Evolutionary conservation across 495 filamentous ascomycete genomes (phyloP).

Genomic region (Poronia punctata): DNA sequence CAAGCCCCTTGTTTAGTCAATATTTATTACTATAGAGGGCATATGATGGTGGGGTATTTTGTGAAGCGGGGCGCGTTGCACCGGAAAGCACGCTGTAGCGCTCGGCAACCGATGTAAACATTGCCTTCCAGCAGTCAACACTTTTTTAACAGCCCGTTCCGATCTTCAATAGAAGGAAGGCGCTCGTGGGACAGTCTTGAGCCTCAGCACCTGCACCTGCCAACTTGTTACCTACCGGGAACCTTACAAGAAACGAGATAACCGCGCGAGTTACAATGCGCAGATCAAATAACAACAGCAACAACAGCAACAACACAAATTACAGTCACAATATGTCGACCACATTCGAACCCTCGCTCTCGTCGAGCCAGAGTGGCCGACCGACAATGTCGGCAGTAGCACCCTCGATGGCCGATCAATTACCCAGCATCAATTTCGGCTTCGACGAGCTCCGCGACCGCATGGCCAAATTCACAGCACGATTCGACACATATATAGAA

Average conservation of each 20-base stretch:
- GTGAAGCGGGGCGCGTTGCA: too few relatives aligned
- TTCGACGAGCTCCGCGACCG: slow-evolving; percentile 92
- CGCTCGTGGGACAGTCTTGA: background rate
- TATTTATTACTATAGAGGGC: background rate
- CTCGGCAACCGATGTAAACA: slow-evolving; percentile 30
- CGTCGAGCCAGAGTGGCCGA: slow-evolving; percentile 62
- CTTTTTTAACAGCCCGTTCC: too few relatives aligned
- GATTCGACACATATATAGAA: slow-evolving; percentile 92
- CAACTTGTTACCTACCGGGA: background rate
- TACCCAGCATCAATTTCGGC: slow-evolving; percentile 89
- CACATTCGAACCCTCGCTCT: slow-evolving; percentile 69
- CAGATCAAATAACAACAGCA: too few relatives aligned
- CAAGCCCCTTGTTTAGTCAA: slow-evolving; percentile 1
- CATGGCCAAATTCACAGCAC: slow-evolving; percentile 88
- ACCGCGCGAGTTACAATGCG: too few relatives aligned
- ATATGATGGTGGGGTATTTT: background rate
- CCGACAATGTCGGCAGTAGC: slow-evolving; percentile 48
- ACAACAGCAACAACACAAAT: too few relatives aligned
- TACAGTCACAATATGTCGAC: slow-evolving; percentile 62
- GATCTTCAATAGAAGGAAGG: background rate
- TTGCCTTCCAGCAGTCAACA: background rate
- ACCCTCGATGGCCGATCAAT: slow-evolving; percentile 60
- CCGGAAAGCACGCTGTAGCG: too few relatives aligned
- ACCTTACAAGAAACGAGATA: background rate
- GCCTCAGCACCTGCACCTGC: background rate